A percentile compares a stretch with the other conserved stretches of the same genome.
These are phyloP conservation scores for Clonostachys solani DNA, from an alignment of 2,329 filamentous ascomycete species.

Conservation along the genomic window DNA sequence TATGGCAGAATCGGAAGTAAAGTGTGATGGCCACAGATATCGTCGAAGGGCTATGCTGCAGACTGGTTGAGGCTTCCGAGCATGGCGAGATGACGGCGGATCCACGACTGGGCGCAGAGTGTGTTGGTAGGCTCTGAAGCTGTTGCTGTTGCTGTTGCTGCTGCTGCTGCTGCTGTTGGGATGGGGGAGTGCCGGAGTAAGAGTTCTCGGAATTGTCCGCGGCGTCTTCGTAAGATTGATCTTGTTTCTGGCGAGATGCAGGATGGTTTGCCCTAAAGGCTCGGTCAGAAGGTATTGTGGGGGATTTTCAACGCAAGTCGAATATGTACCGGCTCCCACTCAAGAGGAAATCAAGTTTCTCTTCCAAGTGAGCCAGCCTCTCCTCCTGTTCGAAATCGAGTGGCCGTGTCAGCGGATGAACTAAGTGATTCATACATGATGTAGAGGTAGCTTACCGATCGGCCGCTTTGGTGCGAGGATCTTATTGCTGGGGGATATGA, in stretches of 20 bases:
- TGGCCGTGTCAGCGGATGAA: not conserved
- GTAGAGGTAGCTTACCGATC: slow-evolving; percentile 30
- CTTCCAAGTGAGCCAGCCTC: slow-evolving; percentile 43
- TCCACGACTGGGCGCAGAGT: not conserved
- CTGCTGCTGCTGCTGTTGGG: slow-evolving; percentile 1
- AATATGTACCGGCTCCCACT: slow-evolving; percentile 29
- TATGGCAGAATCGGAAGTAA: slow-evolving; percentile 37
- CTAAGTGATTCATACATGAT: not conserved
- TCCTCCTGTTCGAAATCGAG: slow-evolving; percentile 31
- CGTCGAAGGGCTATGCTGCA: slow-evolving; percentile 21
- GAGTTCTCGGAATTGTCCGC: slow-evolving; percentile 1
- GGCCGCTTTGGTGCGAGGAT: slow-evolving; percentile 27
- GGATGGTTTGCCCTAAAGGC: slow-evolving; percentile 18
- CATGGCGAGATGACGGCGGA: slow-evolving; percentile 9
- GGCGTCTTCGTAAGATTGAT: not conserved
- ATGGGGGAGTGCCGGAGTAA: slow-evolving; percentile 2
- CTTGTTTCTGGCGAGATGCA: not conserved
- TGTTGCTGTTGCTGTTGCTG: slow-evolving; percentile 1
- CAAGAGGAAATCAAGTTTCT: slow-evolving; percentile 45
- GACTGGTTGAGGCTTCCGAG: slow-evolving; percentile 2
- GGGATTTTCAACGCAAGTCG: slow-evolving; percentile 1
- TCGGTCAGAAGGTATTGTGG: slow-evolving; percentile 17
- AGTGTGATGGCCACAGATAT: slow-evolving; percentile 26
- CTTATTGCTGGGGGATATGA: slow-evolving; percentile 33
- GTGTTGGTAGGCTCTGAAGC: not conserved